phyloP scores from a whole-genome alignment of 2,329 filamentous ascomycete species.

The Helotiales sp. region DNA sequence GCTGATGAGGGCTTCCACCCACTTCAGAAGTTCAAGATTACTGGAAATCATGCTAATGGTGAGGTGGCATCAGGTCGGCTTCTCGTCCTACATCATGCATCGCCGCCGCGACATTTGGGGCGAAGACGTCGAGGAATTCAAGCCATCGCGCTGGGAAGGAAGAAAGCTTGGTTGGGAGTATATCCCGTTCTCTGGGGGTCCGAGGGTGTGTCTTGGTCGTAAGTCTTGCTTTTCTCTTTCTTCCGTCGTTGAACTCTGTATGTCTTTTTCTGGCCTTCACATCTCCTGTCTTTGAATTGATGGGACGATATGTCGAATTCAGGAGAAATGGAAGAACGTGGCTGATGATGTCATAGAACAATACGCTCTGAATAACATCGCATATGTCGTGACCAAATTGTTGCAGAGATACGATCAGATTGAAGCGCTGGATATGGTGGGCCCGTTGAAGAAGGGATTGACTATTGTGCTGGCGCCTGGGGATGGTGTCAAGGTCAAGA shows the following conservation, averaged over 20 bases:
- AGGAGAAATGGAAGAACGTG: not conserved
- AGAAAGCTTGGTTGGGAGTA: constrained; percentile 70
- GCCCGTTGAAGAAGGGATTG: constrained; percentile 20
- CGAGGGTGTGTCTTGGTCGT: constrained; percentile 67
- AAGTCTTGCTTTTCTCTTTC: constrained; percentile 30
- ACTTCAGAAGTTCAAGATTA: too few relatives aligned
- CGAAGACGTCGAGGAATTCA: constrained; percentile 66
- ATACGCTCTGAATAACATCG: constrained; percentile 29
- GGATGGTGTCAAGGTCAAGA: constrained; percentile 25
- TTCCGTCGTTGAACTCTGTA: constrained; percentile 1
- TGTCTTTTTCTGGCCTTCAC: not conserved
- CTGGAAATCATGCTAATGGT: too few relatives aligned
- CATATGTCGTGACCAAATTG: constrained; percentile 33
- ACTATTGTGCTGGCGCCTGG: constrained; percentile 21
- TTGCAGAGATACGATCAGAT: constrained; percentile 34
- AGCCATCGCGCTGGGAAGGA: constrained; percentile 71
- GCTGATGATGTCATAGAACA: constrained; percentile 10
- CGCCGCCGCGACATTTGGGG: constrained; percentile 65
- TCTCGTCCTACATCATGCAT: constrained; percentile 34
- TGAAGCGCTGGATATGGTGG: constrained; percentile 19
- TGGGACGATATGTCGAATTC: not conserved
- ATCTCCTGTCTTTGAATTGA: not conserved
- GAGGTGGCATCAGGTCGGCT: too few relatives aligned
- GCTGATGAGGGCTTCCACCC: too few relatives aligned
- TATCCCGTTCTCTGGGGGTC: constrained; percentile 71